phyloP scores from a whole-genome alignment of 805 yeast genomes.

The Yamadazyma olivae region DNA sequence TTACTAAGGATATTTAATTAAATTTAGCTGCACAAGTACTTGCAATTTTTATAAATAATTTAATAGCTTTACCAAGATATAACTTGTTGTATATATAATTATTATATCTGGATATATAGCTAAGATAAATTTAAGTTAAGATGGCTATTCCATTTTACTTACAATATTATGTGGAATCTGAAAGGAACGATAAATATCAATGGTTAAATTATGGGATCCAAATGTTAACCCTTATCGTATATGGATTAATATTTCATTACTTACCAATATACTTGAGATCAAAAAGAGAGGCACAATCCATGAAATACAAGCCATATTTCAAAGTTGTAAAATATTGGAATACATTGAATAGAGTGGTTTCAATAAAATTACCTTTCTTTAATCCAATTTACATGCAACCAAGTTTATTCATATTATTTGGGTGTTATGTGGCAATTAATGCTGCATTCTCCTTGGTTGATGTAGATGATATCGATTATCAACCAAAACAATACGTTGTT shows the following conservation, averaged over 20 bases:
- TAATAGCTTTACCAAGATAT: too few relatives aligned
- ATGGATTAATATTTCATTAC: conserved; percentile 45
- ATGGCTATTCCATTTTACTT: conserved; percentile 28
- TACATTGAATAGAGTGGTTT: conserved; percentile 22
- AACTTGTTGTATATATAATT: too few relatives aligned
- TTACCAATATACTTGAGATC: conserved; percentile 31
- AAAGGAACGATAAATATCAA: conserved; percentile 32
- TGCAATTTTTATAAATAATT: too few relatives aligned
- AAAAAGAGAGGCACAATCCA: conserved; percentile 14
- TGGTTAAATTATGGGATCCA: conserved; percentile 32
- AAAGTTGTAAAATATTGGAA: conserved; percentile 25
- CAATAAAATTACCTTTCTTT: conserved; percentile 18
- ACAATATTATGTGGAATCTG: conserved; percentile 38
- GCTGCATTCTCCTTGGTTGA: conserved; percentile 25
- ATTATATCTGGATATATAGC: too few relatives aligned
- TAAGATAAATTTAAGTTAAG: too few relatives aligned
- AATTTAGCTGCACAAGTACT: too few relatives aligned
- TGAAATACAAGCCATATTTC: conserved; percentile 20
- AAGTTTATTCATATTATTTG: conserved; percentile 28
- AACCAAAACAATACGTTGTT: conserved; percentile 36
- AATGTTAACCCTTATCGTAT: conserved; percentile 23
- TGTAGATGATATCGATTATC: conserved; percentile 38
- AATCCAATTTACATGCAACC: conserved; percentile 38
- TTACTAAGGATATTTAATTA: too few relatives aligned
- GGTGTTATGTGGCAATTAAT: conserved; percentile 25